phyloP scores from a whole-genome alignment of 768 basidiomycete genomes.

The Tricholoma furcatifolium region DNA sequence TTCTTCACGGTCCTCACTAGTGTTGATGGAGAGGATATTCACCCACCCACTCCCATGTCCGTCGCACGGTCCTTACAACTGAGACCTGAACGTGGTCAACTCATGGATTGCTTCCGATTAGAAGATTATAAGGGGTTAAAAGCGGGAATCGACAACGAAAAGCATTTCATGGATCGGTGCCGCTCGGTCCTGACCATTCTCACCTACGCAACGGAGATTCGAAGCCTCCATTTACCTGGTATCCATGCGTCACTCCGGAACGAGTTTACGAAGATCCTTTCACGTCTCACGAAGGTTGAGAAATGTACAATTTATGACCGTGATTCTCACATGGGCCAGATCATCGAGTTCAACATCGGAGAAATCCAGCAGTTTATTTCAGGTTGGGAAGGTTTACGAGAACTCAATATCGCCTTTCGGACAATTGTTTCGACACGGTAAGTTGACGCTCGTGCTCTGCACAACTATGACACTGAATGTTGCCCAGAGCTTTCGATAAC shows the following conservation, averaged over 20 bases:
- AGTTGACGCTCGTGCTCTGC: background rate
- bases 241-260: constrained; percentile 4
- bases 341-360: constrained; percentile 3
- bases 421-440: constrained; percentile 5
- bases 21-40: background rate
- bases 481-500: constrained; percentile 2
- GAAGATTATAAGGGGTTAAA: constrained; percentile 1
- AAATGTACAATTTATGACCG: constrained; percentile 6
- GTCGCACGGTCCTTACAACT: constrained; percentile 7
- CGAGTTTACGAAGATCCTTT: constrained; percentile 2
- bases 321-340: constrained; percentile 6
- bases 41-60: background rate
- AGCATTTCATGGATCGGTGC: constrained; percentile 3
- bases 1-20: constrained; percentile 9
- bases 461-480: background rate
- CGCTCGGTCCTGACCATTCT: constrained; percentile 7
- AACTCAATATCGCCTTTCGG: constrained; percentile 1
- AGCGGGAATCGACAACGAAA: constrained; percentile 3
- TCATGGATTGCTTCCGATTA: constrained; percentile 7
- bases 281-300: background rate
- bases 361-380: constrained; percentile 8
- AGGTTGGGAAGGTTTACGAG: background rate
- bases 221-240: background rate
- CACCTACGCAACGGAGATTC: constrained; percentile 4
- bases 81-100: constrained; percentile 10